phyloP scores from a whole-genome alignment of 768 basidiomycete species.

The Paxillus ammoniavirescens region DNA sequence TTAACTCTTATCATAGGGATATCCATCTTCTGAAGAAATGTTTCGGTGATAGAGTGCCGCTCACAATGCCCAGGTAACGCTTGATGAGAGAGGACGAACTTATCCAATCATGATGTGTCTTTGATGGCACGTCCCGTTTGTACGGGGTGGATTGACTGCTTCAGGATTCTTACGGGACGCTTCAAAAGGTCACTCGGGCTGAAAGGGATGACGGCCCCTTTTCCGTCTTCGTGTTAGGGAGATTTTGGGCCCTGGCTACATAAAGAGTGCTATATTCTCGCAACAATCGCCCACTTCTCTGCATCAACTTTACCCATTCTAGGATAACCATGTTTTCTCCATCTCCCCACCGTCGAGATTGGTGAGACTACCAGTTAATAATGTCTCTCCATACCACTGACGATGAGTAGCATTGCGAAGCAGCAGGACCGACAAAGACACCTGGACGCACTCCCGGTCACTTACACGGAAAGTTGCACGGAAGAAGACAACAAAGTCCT shows the following conservation, averaged over 20 bases:
- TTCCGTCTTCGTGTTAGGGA: neutral
- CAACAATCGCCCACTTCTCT: neutral
- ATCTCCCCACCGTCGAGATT: conserved; percentile 28
- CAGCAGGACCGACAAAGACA: conserved; percentile 30
- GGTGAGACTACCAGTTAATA: conserved; percentile 19
- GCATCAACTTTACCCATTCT: neutral
- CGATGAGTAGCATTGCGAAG: conserved; percentile 29
- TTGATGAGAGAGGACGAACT: neutral
- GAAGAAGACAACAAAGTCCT: conserved; percentile 38
- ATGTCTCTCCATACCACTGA: neutral
- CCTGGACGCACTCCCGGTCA: conserved; percentile 27
- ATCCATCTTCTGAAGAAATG: neutral
- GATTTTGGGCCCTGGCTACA: neutral
- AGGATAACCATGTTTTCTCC: conserved; percentile 19
- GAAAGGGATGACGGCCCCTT: neutral
- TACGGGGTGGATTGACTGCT: neutral
- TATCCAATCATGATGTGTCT: neutral
- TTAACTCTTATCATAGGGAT: neutral
- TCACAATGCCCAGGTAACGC: neutral
- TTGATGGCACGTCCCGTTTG: neutral
- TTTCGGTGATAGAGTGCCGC: neutral
- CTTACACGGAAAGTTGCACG: conserved; percentile 29
- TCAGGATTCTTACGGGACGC: neutral
- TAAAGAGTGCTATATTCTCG: neutral
- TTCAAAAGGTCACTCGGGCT: neutral